A percentile compares a stretch with the other conserved stretches of the same genome.
Evolutionary conservation across 1,284 basidiomycete species (phyloP).

Genomic region (Puccinia triticina): DNA sequence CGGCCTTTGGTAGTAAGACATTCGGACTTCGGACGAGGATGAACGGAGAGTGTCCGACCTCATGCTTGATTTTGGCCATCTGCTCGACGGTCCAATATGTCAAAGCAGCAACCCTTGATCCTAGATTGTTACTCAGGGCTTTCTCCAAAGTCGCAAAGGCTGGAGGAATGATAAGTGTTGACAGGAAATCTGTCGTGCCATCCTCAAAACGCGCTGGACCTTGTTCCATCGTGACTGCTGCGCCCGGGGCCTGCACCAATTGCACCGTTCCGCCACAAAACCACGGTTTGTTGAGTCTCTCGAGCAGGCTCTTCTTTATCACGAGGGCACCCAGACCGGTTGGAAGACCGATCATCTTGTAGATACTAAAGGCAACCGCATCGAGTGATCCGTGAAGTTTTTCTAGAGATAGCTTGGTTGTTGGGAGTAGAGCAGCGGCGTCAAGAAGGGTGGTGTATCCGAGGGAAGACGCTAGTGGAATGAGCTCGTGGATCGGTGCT

Average conservation of each 20-base stretch:
- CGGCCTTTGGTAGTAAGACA: conserved; percentile 24
- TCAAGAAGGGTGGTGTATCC: conserved; percentile 76
- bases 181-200: conserved; percentile 41
- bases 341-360: conserved; percentile 86
- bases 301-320: conserved; percentile 68
- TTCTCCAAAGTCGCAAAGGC: conserved; percentile 20
- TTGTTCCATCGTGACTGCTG: conserved; percentile 68
- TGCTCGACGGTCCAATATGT: conserved; percentile 42
- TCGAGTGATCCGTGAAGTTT: conserved; percentile 68
- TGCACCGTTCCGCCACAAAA: conserved; percentile 80
- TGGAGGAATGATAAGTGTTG: conserved; percentile 34
- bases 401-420: conserved; percentile 69
- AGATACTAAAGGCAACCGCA: conserved; percentile 79
- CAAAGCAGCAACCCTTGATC: conserved; percentile 27
- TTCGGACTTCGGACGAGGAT: conserved; percentile 36
- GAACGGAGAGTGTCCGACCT: conserved; percentile 17
- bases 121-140: conserved; percentile 19
- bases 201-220: conserved; percentile 53
- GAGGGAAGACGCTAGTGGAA: conserved; percentile 65
- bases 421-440: conserved; percentile 75
- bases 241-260: conserved; percentile 76
- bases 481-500: conserved; percentile 62
- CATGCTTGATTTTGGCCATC: conserved; percentile 26
- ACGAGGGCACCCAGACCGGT: conserved; percentile 80
- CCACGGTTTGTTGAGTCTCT: conserved; percentile 68